Base-by-base conservation (phyloP, 176 grass and related monocot species). In the Triticum timopheevii region DNA sequence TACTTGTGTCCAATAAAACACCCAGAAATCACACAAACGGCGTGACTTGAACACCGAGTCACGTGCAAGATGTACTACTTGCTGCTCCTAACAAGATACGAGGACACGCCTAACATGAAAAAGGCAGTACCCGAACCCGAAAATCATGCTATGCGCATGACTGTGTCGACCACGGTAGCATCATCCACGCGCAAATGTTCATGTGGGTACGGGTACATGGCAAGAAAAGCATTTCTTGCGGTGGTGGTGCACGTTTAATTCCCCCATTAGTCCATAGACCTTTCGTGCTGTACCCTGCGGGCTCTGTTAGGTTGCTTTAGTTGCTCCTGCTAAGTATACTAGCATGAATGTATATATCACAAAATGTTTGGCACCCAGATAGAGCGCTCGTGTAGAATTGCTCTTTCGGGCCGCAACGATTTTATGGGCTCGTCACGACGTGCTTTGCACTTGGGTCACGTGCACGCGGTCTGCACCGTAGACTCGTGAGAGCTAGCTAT, bases 211-310 rank as follows among this genome's bases (percentile, higher is more conserved):
- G 0, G 19, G 54, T 59, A 59, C 54, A 11, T 12, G 11, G 34
- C 69, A 36, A 72, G 22, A 73, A 73, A 73, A 44, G 38, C 69
- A 44, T 73, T 66, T 65, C 86, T 77, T 82, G 47, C 9, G 1
- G 22, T 10, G 28, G 59, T 13, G 52, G 33, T 5, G 2, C 61
- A 12, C 75, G 17, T 56, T 49, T 28, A 54, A 39, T 75, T 87
- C n/a, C 78, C 52, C 27, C 12, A 12, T 1, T 27, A 3, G 19
- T 44, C 77, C 49, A 3, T 54, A 54, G 17, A 54, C 16, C 50
- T 54, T 54, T 19, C 50, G 16, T 54, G 50, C 16, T 19, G 44
- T 17, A 17, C 40, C 13, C 13, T 0, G 25, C 1, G 1, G 13
- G 28, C 50, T 71, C 49, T n/a, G 15, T 61, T 45, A 20, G 35